A percentile compares a stretch with the other conserved stretches of the same genome.
phyloP scores from a whole-genome alignment of 768 basidiomycete genomes.

The Trametes cubensis region DNA sequence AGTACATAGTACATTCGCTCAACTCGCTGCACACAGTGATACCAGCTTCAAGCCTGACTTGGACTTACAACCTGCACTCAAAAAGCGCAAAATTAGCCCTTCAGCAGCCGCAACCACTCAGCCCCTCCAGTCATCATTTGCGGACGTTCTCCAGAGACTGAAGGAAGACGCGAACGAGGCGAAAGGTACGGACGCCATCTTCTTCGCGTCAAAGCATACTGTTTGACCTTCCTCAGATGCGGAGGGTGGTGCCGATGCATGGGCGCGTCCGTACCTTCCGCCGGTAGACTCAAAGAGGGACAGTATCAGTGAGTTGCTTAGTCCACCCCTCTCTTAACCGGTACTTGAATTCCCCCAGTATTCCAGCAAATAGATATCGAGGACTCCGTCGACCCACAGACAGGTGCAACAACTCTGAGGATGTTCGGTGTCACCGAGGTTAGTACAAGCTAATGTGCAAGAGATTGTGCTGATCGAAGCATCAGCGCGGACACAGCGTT shows the following conservation, averaged over 20 bases:
- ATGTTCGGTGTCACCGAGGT: slow-evolving; percentile 95
- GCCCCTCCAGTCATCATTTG: slow-evolving; percentile 38
- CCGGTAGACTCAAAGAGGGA: slow-evolving; percentile 62
- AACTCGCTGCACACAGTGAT: slow-evolving; percentile 5
- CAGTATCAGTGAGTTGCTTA: slow-evolving; percentile 57
- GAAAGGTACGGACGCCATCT: slow-evolving; percentile 22
- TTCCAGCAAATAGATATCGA: slow-evolving; percentile 98
- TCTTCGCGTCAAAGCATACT: neutral
- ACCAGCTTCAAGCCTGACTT: slow-evolving; percentile 24
- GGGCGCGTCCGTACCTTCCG: slow-evolving; percentile 66
- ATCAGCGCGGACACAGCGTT: slow-evolving; percentile 84
- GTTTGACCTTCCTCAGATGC: slow-evolving; percentile 46
- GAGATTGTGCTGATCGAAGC: neutral
- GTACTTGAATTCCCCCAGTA: slow-evolving; percentile 46
- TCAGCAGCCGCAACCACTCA: slow-evolving; percentile 25
- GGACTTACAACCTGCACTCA: slow-evolving; percentile 33
- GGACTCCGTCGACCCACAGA: slow-evolving; percentile 50
- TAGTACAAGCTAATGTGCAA: neutral
- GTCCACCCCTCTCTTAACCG: neutral
- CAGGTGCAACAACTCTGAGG: slow-evolving; percentile 51
- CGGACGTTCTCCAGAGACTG: slow-evolving; percentile 43
- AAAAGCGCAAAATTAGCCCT: slow-evolving; percentile 38
- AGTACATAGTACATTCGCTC: neutral
- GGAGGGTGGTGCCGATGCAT: slow-evolving; percentile 78
- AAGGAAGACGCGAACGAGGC: slow-evolving; percentile 36